Conservation (phyloP, 768 basidiomycete genomes). For the Rhodotorula paludigena region DNA sequence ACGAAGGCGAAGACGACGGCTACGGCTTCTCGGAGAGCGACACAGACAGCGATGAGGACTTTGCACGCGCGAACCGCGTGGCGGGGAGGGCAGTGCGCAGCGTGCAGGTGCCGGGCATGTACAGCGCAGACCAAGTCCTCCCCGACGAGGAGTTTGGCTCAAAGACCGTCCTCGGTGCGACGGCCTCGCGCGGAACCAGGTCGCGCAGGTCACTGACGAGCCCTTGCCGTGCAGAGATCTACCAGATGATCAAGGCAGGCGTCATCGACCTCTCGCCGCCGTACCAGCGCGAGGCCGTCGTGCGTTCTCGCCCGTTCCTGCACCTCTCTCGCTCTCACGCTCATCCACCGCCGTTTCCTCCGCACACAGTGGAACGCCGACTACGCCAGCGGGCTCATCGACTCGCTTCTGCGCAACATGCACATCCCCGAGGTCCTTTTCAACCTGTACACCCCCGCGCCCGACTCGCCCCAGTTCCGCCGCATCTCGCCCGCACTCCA, state of each 20-base stretch:
- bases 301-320: neutral
- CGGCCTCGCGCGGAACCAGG: no score
- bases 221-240: constrained; percentile 3
- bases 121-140: neutral
- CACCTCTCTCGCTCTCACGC: neutral
- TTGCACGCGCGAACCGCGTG: no score
- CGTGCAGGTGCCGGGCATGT: neutral
- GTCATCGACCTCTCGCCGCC: constrained; percentile 18
- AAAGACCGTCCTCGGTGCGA: constrained; percentile 9
- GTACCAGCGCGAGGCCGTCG: constrained; percentile 23
- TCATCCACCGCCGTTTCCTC: neutral
- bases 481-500: neutral
- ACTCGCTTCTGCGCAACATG: constrained; percentile 20
- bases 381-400: neutral
- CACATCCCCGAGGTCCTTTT: constrained; percentile 29
- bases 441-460: constrained; percentile 13
- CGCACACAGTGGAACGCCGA: constrained; percentile 1
- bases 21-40: neutral
- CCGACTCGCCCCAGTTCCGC: neutral
- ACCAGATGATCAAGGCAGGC: neutral
- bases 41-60: neutral
- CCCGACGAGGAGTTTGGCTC: constrained; percentile 14
- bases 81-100: neutral
- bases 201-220: neutral
- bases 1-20: neutral